phyloP scores from a whole-genome alignment of 768 basidiomycete genomes.

The Tylopilus plumbeoviolaceoides region DNA sequence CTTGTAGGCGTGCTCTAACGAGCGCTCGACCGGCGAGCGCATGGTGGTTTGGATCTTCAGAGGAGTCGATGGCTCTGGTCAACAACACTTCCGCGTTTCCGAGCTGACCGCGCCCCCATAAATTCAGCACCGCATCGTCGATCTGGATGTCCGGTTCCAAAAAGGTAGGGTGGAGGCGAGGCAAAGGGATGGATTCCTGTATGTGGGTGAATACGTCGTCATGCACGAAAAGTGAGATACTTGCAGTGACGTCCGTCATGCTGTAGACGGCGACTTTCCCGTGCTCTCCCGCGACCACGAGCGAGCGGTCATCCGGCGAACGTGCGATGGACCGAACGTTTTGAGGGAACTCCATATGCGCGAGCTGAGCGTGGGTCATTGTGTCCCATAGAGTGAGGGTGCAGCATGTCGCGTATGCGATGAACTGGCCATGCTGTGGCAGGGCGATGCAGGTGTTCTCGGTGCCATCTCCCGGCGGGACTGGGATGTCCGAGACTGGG shows the following conservation, averaged over 20 bases:
- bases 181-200: neutral
- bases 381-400: slow-evolving; percentile 2
- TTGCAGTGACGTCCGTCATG: neutral
- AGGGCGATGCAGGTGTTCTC: slow-evolving; percentile 1
- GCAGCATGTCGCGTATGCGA: neutral
- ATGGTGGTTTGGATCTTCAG: neutral
- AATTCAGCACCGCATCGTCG: neutral
- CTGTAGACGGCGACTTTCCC: neutral
- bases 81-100: neutral
- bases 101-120: neutral
- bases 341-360: neutral
- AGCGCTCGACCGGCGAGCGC: slow-evolving; percentile 6
- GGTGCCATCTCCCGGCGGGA: neutral
- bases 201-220: neutral
- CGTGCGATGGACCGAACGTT: neutral
- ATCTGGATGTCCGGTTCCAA: neutral
- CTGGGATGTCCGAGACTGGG: neutral
- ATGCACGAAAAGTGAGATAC: neutral
- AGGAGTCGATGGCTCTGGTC: neutral
- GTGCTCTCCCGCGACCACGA: neutral
- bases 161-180: neutral
- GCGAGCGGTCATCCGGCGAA: neutral
- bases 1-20: neutral
- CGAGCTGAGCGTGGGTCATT: neutral
- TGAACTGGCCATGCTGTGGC: neutral